Base-by-base conservation (phyloP, 2,329 filamentous ascomycete species). In the Cadophora gregata region DNA sequence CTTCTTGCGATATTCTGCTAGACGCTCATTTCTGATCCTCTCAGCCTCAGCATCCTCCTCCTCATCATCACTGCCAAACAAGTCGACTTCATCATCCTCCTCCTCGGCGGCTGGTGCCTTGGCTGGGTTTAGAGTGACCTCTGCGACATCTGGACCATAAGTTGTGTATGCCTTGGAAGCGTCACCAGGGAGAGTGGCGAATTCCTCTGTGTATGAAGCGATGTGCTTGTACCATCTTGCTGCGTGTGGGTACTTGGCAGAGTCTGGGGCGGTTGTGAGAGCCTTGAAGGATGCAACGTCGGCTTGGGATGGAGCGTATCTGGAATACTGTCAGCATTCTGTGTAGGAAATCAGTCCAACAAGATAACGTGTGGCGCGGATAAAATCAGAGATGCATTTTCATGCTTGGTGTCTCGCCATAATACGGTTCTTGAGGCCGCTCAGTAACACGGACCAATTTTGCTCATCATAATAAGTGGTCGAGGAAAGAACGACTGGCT, bases 201-300 rank as follows among this genome's bases (percentile, higher is more conserved):
- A 98, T 82, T 98, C 95, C 75, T 91, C 86, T 87, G 96, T 90
- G 85, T 92, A 97, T 76, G 92, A 91, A 81, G 92, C 88, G 79
- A 97, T 93, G 89, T 99, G 95, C 89, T 96, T 97, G 90, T 97
- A 97, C 96, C 96, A 99, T 82, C 96, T 91, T 79, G 93, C 93
- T 78, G 91, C 93, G 85, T 97, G 86, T 78, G 95, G 93, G 89
- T 91, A 97, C 86, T 97, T 97, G 81, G 86, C 85, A 77, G 91
- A 87, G 75, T 91, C 89, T 76, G 96, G 96, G 68, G 88, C 82
- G 75, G 85, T 82, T 78, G 86, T 89, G 80, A 97, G 82, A 78
- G 92, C 92, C 89, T 98, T 97, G 92, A 92, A 98, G 84, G 89
- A 89, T 82, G 91, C 92, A 78, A 96, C 95, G 86, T 99, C 96